A percentile compares a stretch with the other conserved stretches of the same genome.
These are phyloP conservation scores for Pythium angustatum DNA, from an alignment of 352 stramenopile genomes.

Conservation along the genomic window DNA sequence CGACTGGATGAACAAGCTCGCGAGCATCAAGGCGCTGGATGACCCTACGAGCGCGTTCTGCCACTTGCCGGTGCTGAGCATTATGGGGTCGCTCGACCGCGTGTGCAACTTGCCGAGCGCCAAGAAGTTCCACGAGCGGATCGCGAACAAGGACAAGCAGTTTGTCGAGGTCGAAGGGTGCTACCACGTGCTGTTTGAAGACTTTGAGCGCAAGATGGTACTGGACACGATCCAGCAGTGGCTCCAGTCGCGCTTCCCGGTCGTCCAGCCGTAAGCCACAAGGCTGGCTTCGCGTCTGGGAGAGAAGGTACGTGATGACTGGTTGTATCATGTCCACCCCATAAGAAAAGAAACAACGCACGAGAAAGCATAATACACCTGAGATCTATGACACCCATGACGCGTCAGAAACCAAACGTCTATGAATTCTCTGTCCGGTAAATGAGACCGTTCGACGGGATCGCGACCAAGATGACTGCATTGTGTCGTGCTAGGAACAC, in stretches of 20 bases:
- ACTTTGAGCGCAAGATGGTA: conserved; percentile 56
- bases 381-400: too few relatives aligned
- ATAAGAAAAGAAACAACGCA: neutral
- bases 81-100: conserved; percentile 27
- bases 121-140: conserved; percentile 45
- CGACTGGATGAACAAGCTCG: conserved; percentile 22
- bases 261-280: neutral
- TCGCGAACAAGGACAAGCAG: conserved; percentile 56
- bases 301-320: too few relatives aligned
- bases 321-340: neutral
- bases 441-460: too few relatives aligned
- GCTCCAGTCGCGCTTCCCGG: conserved; percentile 46
- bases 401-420: too few relatives aligned
- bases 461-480: too few relatives aligned
- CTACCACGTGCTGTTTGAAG: conserved; percentile 67
- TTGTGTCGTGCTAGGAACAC: too few relatives aligned
- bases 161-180: conserved; percentile 54
- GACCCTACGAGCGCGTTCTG: conserved; percentile 21
- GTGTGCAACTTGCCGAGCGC: conserved; percentile 38
- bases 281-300: too few relatives aligned
- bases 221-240: conserved; percentile 45
- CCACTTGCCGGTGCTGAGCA: conserved; percentile 19
- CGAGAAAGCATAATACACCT: too few relatives aligned
- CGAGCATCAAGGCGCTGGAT: conserved; percentile 21
- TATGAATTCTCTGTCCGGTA: too few relatives aligned